Conservation (phyloP, 345 rosid species). For the Linum trigynum region DNA sequence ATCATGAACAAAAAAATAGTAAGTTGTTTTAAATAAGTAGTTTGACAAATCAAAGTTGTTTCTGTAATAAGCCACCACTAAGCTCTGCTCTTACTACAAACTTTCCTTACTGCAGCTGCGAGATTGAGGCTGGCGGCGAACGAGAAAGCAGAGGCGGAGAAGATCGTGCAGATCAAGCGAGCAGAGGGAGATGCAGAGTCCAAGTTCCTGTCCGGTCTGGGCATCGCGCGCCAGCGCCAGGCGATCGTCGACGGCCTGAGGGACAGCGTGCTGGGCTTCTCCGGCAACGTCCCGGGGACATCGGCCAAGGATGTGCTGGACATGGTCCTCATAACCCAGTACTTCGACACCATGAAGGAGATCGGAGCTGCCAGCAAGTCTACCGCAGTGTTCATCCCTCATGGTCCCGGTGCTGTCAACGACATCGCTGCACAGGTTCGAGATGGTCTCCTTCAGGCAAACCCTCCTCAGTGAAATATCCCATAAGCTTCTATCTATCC, state of each 20-base stretch:
- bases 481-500: neutral
- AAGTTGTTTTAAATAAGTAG: too few relatives aligned
- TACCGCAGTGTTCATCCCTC: constrained; percentile 14
- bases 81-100: neutral
- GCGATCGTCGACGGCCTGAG: constrained; percentile 21
- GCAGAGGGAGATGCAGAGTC: constrained; percentile 20
- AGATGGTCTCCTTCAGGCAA: constrained; percentile 15
- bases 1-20: too few relatives aligned
- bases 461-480: neutral
- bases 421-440: constrained; percentile 16
- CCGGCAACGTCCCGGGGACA: constrained; percentile 17
- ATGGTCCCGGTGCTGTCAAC: constrained; percentile 15
- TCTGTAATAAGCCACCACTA: neutral
- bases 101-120: constrained; percentile 9
- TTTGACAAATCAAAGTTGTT: too few relatives aligned
- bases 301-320: constrained; percentile 19
- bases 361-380: constrained; percentile 17
- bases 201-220: constrained; percentile 15
- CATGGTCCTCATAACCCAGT: constrained; percentile 22
- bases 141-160: constrained; percentile 22
- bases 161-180: constrained; percentile 14
- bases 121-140: constrained; percentile 17
- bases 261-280: constrained; percentile 22
- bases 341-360: constrained; percentile 22
- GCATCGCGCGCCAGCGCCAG: constrained; percentile 20